These are phyloP conservation scores for Colletotrichum sp. DNA, from an alignment of 2,329 filamentous ascomycete genomes.

Conservation along the genomic window DNA sequence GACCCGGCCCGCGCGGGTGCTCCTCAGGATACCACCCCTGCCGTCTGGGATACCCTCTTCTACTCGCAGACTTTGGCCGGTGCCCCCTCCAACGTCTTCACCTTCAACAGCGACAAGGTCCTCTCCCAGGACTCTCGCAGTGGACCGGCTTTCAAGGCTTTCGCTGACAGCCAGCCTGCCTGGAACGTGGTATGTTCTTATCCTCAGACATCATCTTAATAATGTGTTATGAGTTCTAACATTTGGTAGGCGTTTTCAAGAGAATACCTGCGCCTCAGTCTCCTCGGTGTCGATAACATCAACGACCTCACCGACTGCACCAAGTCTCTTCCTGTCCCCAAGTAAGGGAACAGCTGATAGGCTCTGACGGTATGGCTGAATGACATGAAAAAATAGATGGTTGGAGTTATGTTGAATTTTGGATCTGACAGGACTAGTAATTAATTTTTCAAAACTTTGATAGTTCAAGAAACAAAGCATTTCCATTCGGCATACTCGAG, in stretches of 20 bases:
- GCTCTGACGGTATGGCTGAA: not conserved
- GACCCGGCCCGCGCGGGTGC: conserved; percentile 42
- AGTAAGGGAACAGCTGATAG: not conserved
- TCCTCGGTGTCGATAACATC: conserved; percentile 62
- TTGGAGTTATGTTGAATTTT: not conserved
- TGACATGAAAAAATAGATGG: not conserved
- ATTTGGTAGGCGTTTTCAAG: conserved; percentile 48
- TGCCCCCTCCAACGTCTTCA: conserved; percentile 39
- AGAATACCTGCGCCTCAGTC: conserved; percentile 57
- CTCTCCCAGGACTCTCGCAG: conserved; percentile 42
- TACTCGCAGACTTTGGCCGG: conserved; percentile 45
- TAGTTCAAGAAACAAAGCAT: not conserved
- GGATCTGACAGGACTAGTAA: not conserved
- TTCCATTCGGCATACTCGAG: not conserved
- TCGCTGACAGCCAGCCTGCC: conserved; percentile 36
- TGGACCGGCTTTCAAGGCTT: conserved; percentile 39
- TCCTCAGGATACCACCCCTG: conserved; percentile 57
- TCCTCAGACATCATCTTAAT: not conserved
- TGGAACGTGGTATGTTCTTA: conserved; percentile 45
- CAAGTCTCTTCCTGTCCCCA: conserved; percentile 45
- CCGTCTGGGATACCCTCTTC: conserved; percentile 57
- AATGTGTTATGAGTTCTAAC: not conserved
- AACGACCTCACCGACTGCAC: conserved; percentile 62
- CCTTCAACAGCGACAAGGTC: conserved; percentile 45
- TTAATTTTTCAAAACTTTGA: not conserved